phyloP scores from a whole-genome alignment of 1,284 basidiomycete species.

The Leccinum subspadiceum region DNA sequence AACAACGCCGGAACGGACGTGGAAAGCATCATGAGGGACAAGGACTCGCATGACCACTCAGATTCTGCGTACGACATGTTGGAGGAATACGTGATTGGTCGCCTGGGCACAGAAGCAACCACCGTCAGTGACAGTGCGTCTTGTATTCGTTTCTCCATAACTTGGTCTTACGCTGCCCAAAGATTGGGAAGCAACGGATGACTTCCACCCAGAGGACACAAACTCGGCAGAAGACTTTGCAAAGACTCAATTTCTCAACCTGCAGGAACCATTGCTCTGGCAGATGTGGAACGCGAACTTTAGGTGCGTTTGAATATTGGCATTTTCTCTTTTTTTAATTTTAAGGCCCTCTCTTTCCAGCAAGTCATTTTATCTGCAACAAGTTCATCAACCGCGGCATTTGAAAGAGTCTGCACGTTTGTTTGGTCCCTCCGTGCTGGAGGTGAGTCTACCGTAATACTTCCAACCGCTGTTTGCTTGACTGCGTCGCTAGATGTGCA shows the following conservation, averaged over 20 bases:
- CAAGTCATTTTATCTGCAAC: slow-evolving; percentile 94
- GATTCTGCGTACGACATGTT: slow-evolving; percentile 92
- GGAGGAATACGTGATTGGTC: slow-evolving; percentile 82
- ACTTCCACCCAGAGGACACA: slow-evolving; percentile 89
- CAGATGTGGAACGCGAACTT: slow-evolving; percentile 87
- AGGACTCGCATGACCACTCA: slow-evolving; percentile 89
- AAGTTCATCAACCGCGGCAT: slow-evolving; percentile 96
- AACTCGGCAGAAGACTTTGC: slow-evolving; percentile 76
- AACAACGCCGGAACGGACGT: slow-evolving; percentile 85
- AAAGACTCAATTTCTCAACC: slow-evolving; percentile 91
- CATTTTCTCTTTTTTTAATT: background rate
- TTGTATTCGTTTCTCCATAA: slow-evolving; percentile 1
- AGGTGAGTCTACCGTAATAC: slow-evolving; percentile 46
- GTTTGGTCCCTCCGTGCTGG: slow-evolving; percentile 82
- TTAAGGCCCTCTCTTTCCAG: slow-evolving; percentile 35
- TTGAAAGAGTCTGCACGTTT: slow-evolving; percentile 83
- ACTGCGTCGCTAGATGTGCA: slow-evolving; percentile 58
- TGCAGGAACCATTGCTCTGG: slow-evolving; percentile 80
- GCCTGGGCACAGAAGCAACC: slow-evolving; percentile 72
- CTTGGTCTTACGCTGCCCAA: slow-evolving; percentile 9
- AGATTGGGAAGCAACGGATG: slow-evolving; percentile 87
- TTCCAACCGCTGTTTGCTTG: background rate
- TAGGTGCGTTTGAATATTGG: slow-evolving; percentile 40
- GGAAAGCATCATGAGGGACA: slow-evolving; percentile 79
- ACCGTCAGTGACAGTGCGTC: slow-evolving; percentile 76